Base-by-base conservation (phyloP, 2,329 filamentous ascomycete genomes). In the Fusarium verrucosum region DNA sequence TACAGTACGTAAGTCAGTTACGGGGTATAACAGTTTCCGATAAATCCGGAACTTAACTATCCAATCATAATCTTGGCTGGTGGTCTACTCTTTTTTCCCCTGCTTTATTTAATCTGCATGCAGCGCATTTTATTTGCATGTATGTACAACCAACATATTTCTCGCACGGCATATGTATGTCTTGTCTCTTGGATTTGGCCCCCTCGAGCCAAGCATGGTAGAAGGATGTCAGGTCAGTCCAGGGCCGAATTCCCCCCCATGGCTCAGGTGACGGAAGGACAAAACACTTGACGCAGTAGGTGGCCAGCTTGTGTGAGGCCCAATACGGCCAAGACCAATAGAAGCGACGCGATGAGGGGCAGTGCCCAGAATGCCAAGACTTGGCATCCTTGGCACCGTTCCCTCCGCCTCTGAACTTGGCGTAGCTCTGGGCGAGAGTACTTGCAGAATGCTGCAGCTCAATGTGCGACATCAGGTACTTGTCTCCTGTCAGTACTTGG, bases 351-450 rank as follows among this genome's bases (percentile, higher is more conserved):
- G 60, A 74, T 74, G 73, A 70, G 71, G 70, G 71, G 71, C 70
- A 68, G 67, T 71, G 76, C 77, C 77, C 73, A 79, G 76, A 56
- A 57, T 69, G 76, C 76, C 77, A 78, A 78, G 76, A 0, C 75
- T 76, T 78, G 76, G 74, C 75, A 55, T 23, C 54, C 75, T 78
- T 77, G 76, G 76, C 75, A 73, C 35, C 37, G 53, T 65, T 47
- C 63, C 69, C 68, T 73, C 72, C 70, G 69, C 75, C 66, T 69
- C 52, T 50, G 10, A 38, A 40, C 42, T 43, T n/a, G 23, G 46
- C 22, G 70, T 74, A 69, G 25, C 32, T 38, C 16, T 36, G 44
- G 36, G 38, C 58, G 37, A 26, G n/a, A 41, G 40, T 68, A 74
- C 71, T 22, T 64, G 0, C 2, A 4, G 8, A n/a, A n/a, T n/a